phyloP scores from a whole-genome alignment of 2,329 filamentous ascomycete species.

The Cladobotryum mycophilum region DNA sequence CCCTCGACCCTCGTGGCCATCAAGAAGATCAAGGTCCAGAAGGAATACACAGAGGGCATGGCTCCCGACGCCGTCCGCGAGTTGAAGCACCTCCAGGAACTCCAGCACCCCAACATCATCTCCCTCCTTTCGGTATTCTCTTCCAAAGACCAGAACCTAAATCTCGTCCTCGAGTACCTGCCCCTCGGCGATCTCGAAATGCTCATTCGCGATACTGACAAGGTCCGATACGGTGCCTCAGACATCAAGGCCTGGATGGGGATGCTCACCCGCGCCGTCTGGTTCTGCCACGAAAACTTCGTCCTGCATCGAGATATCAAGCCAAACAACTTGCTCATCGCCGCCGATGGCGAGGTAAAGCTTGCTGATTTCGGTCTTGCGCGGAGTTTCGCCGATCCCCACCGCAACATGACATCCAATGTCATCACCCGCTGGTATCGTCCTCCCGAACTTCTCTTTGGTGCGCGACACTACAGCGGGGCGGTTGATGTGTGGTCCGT shows the following conservation, averaged over 20 bases:
- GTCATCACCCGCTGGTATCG: conserved; percentile 98
- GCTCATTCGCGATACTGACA: conserved; percentile 77
- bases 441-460: conserved; percentile 88
- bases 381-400: conserved; percentile 81
- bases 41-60: conserved; percentile 84
- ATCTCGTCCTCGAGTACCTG: conserved; percentile 88
- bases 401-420: conserved; percentile 81
- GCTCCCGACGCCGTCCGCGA: conserved; percentile 93
- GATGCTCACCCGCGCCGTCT: conserved; percentile 87
- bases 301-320: conserved; percentile 97
- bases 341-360: conserved; percentile 87
- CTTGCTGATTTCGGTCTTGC: conserved; percentile 97
- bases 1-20: conserved; percentile 76
- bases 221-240: conserved; percentile 73
- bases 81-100: conserved; percentile 90
- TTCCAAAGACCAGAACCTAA: conserved; percentile 93
- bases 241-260: conserved; percentile 99
- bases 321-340: conserved; percentile 94
- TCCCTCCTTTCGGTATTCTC: conserved; percentile 87
- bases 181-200: conserved; percentile 92
- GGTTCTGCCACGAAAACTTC: conserved; percentile 95
- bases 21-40: conserved; percentile 85
- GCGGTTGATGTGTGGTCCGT: conserved; percentile 94
- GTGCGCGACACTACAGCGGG: conserved; percentile 80
- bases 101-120: conserved; percentile 94